These are phyloP conservation scores for Leptographium radiaticola DNA, from an alignment of 2,329 filamentous ascomycete genomes.

Conservation along the genomic window DNA sequence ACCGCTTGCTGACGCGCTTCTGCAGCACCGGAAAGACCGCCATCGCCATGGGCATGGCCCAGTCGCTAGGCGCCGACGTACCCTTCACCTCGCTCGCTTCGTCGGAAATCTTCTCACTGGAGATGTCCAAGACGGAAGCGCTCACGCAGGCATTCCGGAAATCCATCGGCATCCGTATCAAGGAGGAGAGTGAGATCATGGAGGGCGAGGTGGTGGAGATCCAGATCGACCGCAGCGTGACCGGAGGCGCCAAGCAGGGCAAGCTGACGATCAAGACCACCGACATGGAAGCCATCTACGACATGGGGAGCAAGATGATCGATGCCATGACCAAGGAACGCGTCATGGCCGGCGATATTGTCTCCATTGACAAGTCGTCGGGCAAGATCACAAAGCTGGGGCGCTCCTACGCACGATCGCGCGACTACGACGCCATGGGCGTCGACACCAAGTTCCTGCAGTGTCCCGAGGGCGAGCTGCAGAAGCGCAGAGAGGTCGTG, in stretches of 20 bases:
- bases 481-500: constrained; percentile 92
- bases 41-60: constrained; percentile 97
- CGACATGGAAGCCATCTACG: constrained; percentile 99
- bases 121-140: constrained; percentile 99
- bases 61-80: constrained; percentile 85
- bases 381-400: constrained; percentile 97
- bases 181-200: constrained; percentile 98
- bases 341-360: constrained; percentile 96
- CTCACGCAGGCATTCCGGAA: constrained; percentile 98
- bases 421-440: constrained; percentile 98
- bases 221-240: constrained; percentile 93
- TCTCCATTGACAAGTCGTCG: constrained; percentile 96
- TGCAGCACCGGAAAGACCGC: constrained; percentile 90
- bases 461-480: constrained; percentile 92
- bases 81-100: constrained; percentile 93
- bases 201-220: constrained; percentile 99
- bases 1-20: neutral
- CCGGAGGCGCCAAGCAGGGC: constrained; percentile 92
- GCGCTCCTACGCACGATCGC: constrained; percentile 82
- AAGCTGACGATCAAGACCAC: constrained; percentile 99
- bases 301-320: constrained; percentile 99
- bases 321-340: constrained; percentile 99
- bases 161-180: constrained; percentile 94
- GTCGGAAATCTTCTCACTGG: constrained; percentile 94
- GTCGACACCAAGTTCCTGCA: constrained; percentile 97